Percentiles rank a stretch among this genome's conserved stretches.
These are phyloP conservation scores for Aspergillus homomorphus DNA, from an alignment of 495 filamentous ascomycete species.

Conservation along the genomic window DNA sequence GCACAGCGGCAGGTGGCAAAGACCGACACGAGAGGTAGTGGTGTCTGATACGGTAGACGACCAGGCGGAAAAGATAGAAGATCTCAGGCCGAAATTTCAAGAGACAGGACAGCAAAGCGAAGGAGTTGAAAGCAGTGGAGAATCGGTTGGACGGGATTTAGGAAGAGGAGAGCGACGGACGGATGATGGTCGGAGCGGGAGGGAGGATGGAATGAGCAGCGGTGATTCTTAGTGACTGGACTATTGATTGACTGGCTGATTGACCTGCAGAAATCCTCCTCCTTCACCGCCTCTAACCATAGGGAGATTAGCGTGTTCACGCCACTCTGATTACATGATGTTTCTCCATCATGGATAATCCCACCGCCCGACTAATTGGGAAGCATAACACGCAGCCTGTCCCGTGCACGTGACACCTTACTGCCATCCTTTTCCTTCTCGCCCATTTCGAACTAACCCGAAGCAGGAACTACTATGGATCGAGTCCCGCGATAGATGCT, in stretches of 20 bases:
- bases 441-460: not conserved
- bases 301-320: not conserved
- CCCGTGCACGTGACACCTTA: too few relatives aligned
- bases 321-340: not conserved
- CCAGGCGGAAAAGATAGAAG: not conserved
- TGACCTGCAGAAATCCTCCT: not conserved
- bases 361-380: not conserved
- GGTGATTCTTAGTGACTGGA: not conserved
- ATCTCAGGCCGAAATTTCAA: not conserved
- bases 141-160: not conserved
- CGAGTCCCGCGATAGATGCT: not conserved
- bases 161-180: not conserved
- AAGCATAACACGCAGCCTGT: not conserved
- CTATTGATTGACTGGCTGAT: not conserved
- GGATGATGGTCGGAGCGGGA: not conserved
- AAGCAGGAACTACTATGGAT: not conserved
- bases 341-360: not conserved
- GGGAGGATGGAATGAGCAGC: not conserved
- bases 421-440: not conserved
- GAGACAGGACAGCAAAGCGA: not conserved
- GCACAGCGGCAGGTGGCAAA: not conserved
- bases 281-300: not conserved
- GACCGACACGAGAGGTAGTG: not conserved
- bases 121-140: not conserved
- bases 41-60: not conserved